These are phyloP conservation scores for Fusarium illudens DNA, from an alignment of 2,329 filamentous ascomycete species.

Conservation along the genomic window DNA sequence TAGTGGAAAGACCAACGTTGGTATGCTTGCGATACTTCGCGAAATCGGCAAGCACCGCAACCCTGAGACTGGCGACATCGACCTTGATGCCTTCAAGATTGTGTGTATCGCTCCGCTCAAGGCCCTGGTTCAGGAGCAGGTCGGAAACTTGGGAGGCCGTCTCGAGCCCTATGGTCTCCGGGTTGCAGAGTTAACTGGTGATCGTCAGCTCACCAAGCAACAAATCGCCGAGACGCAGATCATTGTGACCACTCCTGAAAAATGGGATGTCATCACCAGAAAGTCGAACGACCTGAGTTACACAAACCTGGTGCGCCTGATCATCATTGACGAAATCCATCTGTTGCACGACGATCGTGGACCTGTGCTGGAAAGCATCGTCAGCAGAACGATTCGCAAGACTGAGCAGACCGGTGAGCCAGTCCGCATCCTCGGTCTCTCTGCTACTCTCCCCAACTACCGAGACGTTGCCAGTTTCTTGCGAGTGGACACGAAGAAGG, in stretches of 20 bases:
- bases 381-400: conserved; percentile 90
- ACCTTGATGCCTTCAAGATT: conserved; percentile 97
- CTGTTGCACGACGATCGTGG: conserved; percentile 96
- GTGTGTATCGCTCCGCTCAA: conserved; percentile 97
- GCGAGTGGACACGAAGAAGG: conserved; percentile 84
- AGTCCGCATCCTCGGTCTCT: conserved; percentile 90
- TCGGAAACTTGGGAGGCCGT: conserved; percentile 94
- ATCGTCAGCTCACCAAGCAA: conserved; percentile 97
- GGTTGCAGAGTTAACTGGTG: conserved; percentile 95
- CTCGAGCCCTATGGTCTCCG: conserved; percentile 90
- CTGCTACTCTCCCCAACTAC: conserved; percentile 96
- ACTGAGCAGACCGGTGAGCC: conserved; percentile 94
- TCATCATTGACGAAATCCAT: conserved; percentile 99
- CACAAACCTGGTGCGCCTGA: conserved; percentile 92
- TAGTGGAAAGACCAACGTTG: conserved; percentile 98
- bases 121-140: conserved; percentile 95
- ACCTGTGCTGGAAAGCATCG: conserved; percentile 95
- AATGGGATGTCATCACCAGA: conserved; percentile 98
- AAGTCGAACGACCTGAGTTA: conserved; percentile 98
- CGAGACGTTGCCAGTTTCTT: conserved; percentile 95
- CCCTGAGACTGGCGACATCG: conserved; percentile 88
- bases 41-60: conserved; percentile 97
- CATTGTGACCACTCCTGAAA: conserved; percentile 97
- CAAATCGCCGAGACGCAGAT: conserved; percentile 98
- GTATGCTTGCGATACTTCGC: conserved; percentile 94